Evolutionary conservation across 345 rosid species (phyloP).

Genomic region (Arabidopsis arenosa): DNA sequence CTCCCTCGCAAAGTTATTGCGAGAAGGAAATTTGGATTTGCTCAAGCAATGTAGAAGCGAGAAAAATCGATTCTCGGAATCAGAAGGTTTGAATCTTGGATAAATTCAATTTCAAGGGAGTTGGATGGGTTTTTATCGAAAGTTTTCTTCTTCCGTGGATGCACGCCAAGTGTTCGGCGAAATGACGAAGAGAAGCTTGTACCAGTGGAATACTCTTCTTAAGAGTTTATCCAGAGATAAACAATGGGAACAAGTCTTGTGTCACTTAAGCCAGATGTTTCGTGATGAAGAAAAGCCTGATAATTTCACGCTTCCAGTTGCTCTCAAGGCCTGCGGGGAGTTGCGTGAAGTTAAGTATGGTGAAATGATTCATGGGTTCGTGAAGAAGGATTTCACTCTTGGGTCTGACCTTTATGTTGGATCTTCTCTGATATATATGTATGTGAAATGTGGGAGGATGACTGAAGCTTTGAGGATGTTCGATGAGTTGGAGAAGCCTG

Average conservation of each 20-base stretch:
- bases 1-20: not conserved
- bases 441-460: slow-evolving; percentile 56
- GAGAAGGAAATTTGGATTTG: not conserved
- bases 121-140: not conserved
- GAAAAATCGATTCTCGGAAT: not conserved
- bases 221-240: slow-evolving; percentile 50
- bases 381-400: slow-evolving; percentile 41
- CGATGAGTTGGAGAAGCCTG: slow-evolving; percentile 52
- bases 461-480: slow-evolving; percentile 52
- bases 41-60: slow-evolving; percentile 22
- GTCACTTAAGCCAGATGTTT: slow-evolving; percentile 48
- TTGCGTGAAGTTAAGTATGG: slow-evolving; percentile 50
- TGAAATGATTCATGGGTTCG: slow-evolving; percentile 54
- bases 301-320: slow-evolving; percentile 52
- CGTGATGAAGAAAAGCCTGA: slow-evolving; percentile 50
- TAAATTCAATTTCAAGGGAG: not conserved
- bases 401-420: slow-evolving; percentile 54
- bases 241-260: slow-evolving; percentile 44
- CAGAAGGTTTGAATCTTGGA: not conserved
- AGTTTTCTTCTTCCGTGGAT: slow-evolving; percentile 28
- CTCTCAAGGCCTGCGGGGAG: slow-evolving; percentile 56
- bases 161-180: slow-evolving; percentile 62
- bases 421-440: slow-evolving; percentile 58
- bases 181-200: slow-evolving; percentile 51
- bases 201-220: slow-evolving; percentile 57